These are phyloP conservation scores for Neoscytalidium dimidiatum DNA, from an alignment of 2,329 filamentous ascomycete genomes.

Conservation along the genomic window DNA sequence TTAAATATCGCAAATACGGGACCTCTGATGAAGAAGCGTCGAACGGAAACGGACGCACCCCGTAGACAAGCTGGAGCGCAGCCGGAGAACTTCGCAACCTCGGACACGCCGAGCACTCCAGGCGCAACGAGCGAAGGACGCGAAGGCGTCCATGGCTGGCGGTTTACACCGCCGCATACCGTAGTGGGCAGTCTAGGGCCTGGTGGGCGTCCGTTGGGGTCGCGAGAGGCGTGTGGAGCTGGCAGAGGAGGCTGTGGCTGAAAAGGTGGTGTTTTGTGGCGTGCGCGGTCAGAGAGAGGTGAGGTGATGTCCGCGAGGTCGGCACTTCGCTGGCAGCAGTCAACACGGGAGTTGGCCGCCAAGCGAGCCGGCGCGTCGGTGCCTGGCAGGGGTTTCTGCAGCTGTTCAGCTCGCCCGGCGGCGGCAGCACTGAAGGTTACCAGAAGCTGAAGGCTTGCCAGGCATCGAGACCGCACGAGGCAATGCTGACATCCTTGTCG, in stretches of 20 bases:
- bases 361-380: constrained; percentile 5
- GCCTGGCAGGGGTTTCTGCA: neutral
- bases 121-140: neutral
- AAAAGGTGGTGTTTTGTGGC: neutral
- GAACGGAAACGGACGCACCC: neutral
- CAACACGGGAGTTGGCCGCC: neutral
- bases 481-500: neutral
- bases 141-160: neutral
- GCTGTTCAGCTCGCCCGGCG: neutral
- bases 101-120: neutral
- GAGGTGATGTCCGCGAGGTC: neutral
- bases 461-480: neutral
- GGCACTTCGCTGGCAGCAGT: neutral
- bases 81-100: neutral
- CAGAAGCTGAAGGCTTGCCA: neutral
- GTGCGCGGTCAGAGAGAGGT: neutral
- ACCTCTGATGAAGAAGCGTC: neutral
- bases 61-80: neutral
- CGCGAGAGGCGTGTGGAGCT: neutral
- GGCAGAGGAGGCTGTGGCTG: neutral
- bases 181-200: neutral
- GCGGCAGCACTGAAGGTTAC: neutral
- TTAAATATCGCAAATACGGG: constrained; percentile 6
- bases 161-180: neutral
- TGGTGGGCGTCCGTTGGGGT: no score